Conservation (phyloP, 305 asterid genomes). For the Fraxinus baroniana region DNA sequence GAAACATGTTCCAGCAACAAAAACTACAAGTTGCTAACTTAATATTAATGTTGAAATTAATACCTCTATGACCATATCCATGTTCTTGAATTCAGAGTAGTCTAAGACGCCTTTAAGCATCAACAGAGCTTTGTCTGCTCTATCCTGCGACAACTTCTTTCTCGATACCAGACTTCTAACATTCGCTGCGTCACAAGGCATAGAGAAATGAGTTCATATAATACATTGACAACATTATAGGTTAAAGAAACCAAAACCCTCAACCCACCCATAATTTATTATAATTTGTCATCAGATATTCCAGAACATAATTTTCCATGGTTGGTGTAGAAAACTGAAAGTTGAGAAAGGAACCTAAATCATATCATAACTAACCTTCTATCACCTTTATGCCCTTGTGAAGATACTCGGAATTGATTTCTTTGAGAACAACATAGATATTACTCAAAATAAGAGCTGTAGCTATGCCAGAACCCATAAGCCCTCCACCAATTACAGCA, state of each 20-base stretch:
- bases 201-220: constrained; percentile 19
- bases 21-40: constrained; percentile 13
- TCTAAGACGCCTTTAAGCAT: constrained; percentile 77
- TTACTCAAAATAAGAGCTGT: constrained; percentile 72
- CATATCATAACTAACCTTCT: constrained; percentile 57
- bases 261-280: neutral
- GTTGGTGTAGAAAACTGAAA: constrained; percentile 18
- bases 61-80: constrained; percentile 97
- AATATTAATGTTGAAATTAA: neutral
- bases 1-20: constrained; percentile 16
- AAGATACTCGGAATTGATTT: constrained; percentile 78
- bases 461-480: constrained; percentile 98
- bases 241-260: constrained; percentile 10
- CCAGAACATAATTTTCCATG: neutral
- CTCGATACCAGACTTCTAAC: constrained; percentile 66
- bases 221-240: constrained; percentile 18
- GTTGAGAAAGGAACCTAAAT: constrained; percentile 2
- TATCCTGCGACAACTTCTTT: constrained; percentile 62
- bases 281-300: constrained; percentile 15
- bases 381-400: constrained; percentile 71
- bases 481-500: constrained; percentile 95
- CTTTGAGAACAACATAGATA: constrained; percentile 72
- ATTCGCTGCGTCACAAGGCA: constrained; percentile 56
- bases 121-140: constrained; percentile 68
- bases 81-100: constrained; percentile 80